Evolutionary conservation across 352 stramenopile species (phyloP), one percentile per base, ranked within the genome.

Genomic region (Phytophthora gonapodyides): DNA sequence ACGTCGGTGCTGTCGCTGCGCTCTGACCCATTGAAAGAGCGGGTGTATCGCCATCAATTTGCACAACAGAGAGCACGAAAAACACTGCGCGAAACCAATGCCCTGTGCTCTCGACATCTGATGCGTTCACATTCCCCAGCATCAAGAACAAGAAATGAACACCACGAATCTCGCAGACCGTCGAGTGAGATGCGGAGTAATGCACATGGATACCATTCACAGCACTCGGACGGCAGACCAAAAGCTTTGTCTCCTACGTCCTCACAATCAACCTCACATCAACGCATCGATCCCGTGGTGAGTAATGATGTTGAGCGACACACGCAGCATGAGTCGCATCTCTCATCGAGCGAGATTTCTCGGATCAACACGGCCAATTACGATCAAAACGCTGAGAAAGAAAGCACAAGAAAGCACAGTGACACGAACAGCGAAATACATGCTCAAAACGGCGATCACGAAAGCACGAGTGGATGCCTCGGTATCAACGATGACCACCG

Each of bases 41-140:
- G 61, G 16, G 40, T 68, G 16, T 68, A 68, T 59, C 53, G 61
- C 6, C 33, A 59, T 34, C 61, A 68, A 36, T 64, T 64, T 31
- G 61, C 61, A 35, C 30, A 50, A 6, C 61, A 68, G 17, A 31
- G 61, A 36, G 21, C 33, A 45, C 24, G 12, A 48, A n/a, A 15
- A 41, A 19, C 11, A 42, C 33, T 3, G 13, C 48, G 17, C 19
- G 27, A 31, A 31, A 31, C 15, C 34, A 62, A 7, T 35, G 11
- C 10, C 7, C n/a, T 61, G 15, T n/a, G 10, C 13, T 33, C 34
- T 21, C 19, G 13, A 16, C 21, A 30, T 6, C 15, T 38, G 1
- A 37, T n/a, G 8, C 19, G 17, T 19, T 34, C 35, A 19, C 27
- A 40, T 7, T 62, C 43, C 36, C 15, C 42, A 34, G 7, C 33